Conservation (phyloP, 192 early-diverging fungal species). For the Phlyctochytrium bullatum region DNA sequence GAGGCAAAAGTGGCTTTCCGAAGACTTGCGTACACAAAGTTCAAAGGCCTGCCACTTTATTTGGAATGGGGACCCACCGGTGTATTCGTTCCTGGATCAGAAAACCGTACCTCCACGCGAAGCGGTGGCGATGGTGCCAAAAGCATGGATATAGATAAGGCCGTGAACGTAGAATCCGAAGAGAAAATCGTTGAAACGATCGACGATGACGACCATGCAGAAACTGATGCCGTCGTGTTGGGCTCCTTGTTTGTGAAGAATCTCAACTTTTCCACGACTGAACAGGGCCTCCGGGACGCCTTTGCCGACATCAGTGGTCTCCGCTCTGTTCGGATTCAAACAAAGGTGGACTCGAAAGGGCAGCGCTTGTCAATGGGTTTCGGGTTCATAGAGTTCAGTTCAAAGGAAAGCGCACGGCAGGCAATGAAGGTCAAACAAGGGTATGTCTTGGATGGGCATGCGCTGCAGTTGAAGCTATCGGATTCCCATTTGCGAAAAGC, state of each 20-base stretch:
- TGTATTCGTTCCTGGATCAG: conserved; percentile 52
- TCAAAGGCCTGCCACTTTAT: conserved; percentile 89
- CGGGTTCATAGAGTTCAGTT: conserved; percentile 92
- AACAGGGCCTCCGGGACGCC: conserved; percentile 67
- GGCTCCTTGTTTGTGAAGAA: conserved; percentile 96
- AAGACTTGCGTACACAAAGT: conserved; percentile 84
- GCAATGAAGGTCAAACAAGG: conserved; percentile 88
- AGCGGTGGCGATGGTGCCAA: conserved; percentile 46
- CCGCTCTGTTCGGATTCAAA: conserved; percentile 75
- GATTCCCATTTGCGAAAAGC: conserved; percentile 49
- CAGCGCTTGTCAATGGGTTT: conserved; percentile 91
- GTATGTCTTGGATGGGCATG: conserved; percentile 80
- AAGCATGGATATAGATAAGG: conserved; percentile 26
- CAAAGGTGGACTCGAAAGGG: conserved; percentile 80
- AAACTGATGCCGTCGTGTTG: conserved; percentile 56
- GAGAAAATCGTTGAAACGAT: conserved; percentile 26
- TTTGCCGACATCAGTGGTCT: conserved; percentile 79
- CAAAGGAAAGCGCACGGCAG: conserved; percentile 73
- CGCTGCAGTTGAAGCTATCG: conserved; percentile 89
- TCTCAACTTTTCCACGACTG: conserved; percentile 86
- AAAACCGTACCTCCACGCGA: background rate
- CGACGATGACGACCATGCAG: conserved; percentile 27
- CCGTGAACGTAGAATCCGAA: conserved; percentile 30
- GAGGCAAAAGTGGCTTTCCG: conserved; percentile 89
- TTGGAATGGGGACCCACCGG: conserved; percentile 90